Evolutionary conservation across 345 rosid genomes (phyloP).

Genomic region (Arabidopsis arenosa): DNA sequence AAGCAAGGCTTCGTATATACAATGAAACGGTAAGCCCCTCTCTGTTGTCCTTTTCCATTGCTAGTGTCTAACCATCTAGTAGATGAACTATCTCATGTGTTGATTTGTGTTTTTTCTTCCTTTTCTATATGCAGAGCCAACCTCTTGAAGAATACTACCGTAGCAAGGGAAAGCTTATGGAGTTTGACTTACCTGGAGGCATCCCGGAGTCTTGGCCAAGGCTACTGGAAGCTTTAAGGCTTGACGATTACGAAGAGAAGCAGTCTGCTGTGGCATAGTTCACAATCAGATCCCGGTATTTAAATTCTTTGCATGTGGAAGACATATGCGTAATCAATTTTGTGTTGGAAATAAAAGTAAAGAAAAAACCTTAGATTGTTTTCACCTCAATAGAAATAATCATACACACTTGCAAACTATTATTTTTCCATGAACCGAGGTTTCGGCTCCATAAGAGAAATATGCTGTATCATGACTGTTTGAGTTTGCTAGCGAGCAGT

Average conservation of each 20-base stretch:
- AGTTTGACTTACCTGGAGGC: conserved; percentile 91
- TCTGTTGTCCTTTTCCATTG: background rate
- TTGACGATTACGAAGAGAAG: conserved; percentile 77
- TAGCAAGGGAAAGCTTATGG: conserved; percentile 70
- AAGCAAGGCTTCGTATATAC: conserved; percentile 79
- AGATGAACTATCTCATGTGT: background rate
- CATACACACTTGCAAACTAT: conserved; percentile 36
- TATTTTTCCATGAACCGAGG: conserved; percentile 6
- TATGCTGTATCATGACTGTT: conserved; percentile 44
- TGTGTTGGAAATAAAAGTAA: conserved; percentile 44
- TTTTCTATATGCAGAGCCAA: conserved; percentile 63
- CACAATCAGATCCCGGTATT: conserved; percentile 37
- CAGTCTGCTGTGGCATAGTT: conserved; percentile 71
- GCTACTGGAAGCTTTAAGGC: conserved; percentile 84
- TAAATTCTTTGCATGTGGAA: conserved; percentile 64
- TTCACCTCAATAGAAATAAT: conserved; percentile 35
- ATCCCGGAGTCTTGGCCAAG: conserved; percentile 97
- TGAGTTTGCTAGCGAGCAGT: conserved; percentile 25
- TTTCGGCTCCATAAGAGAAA: conserved; percentile 3
- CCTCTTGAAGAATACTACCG: conserved; percentile 90
- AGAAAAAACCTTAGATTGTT: conserved; percentile 30
- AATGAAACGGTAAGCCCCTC: conserved; percentile 60
- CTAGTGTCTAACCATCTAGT: background rate
- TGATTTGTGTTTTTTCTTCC: background rate
- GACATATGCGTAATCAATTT: conserved; percentile 61